phyloP scores from a whole-genome alignment of 2,329 filamentous ascomycete species.

The Hypoxylon sp. region DNA sequence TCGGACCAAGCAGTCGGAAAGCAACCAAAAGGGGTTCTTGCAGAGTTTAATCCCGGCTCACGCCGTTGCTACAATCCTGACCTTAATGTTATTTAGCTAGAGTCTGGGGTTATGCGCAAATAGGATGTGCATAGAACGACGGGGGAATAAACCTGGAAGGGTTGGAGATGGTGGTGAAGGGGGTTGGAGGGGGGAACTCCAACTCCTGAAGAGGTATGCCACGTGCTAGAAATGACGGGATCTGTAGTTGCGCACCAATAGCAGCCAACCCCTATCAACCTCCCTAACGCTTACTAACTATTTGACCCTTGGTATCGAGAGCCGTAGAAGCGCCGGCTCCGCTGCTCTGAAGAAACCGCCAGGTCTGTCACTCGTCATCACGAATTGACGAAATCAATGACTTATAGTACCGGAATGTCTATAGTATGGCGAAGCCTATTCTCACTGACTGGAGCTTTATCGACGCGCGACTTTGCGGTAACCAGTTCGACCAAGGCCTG shows the following conservation, averaged over 20 bases:
- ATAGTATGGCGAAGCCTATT: conserved; percentile 1
- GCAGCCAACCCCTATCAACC: conserved; percentile 15
- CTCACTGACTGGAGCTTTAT: conserved; percentile 11
- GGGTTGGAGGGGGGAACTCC: conserved; percentile 16
- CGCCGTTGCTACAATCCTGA: conserved; percentile 33
- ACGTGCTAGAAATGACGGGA: conserved; percentile 30
- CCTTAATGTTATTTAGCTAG: conserved; percentile 28
- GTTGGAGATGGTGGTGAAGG: conserved; percentile 12
- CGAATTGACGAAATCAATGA: conserved; percentile 7
- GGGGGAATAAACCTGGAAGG: conserved; percentile 18
- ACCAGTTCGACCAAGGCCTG: conserved; percentile 9
- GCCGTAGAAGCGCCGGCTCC: conserved; percentile 41
- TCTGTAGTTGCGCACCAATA: conserved; percentile 38
- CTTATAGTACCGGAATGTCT: not conserved
- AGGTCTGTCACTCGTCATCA: conserved; percentile 13
- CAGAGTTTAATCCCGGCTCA: conserved; percentile 38
- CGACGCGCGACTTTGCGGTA: conserved; percentile 4
- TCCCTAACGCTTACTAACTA: conserved; percentile 34
- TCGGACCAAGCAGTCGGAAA: conserved; percentile 38
- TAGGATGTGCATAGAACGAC: not conserved
- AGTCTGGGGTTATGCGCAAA: conserved; percentile 14
- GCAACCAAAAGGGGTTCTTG: conserved; percentile 38
- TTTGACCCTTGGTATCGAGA: conserved; percentile 25
- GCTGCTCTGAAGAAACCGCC: conserved; percentile 20
- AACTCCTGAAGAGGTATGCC: conserved; percentile 30